phyloP scores from a whole-genome alignment of 805 yeast genomes.

The Yarrowia yakushimensis region DNA sequence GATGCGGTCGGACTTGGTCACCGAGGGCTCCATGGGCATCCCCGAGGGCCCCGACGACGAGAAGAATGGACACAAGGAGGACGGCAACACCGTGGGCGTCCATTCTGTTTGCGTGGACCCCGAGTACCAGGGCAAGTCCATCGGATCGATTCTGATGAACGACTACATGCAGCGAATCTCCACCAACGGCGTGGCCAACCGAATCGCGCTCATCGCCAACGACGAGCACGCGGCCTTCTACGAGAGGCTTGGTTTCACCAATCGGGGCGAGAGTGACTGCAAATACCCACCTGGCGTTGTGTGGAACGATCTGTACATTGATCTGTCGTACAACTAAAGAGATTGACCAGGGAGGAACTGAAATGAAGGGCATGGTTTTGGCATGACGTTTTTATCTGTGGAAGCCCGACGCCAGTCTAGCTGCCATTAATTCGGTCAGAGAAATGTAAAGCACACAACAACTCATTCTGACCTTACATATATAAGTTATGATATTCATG shows the following conservation, averaged over 20 bases:
- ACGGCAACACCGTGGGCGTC: slow-evolving; percentile 68
- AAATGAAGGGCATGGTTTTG: slow-evolving; percentile 14
- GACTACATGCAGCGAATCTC: slow-evolving; percentile 89
- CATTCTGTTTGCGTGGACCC: slow-evolving; percentile 80
- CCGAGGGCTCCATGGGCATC: slow-evolving; percentile 57
- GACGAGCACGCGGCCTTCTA: slow-evolving; percentile 69
- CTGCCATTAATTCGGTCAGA: background rate
- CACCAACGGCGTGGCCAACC: slow-evolving; percentile 80
- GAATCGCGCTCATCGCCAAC: slow-evolving; percentile 71
- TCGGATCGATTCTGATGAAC: slow-evolving; percentile 77
- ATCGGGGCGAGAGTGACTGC: slow-evolving; percentile 43
- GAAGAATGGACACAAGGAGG: slow-evolving; percentile 65
- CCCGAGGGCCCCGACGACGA: slow-evolving; percentile 43
- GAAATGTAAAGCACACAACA: background rate
- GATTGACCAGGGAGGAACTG: background rate
- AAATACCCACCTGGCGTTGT: slow-evolving; percentile 30
- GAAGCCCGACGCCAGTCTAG: background rate
- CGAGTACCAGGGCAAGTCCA: slow-evolving; percentile 71
- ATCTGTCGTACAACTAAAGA: slow-evolving; percentile 13
- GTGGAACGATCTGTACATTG: slow-evolving; percentile 31
- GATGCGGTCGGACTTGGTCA: slow-evolving; percentile 46
- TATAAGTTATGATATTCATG: slow-evolving; percentile 22
- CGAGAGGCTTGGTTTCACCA: slow-evolving; percentile 73
- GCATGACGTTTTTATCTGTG: slow-evolving; percentile 7
- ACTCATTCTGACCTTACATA: background rate